Conservation (phyloP, 2,329 filamentous ascomycete genomes). For the Cordyceps tenuipes region DNA sequence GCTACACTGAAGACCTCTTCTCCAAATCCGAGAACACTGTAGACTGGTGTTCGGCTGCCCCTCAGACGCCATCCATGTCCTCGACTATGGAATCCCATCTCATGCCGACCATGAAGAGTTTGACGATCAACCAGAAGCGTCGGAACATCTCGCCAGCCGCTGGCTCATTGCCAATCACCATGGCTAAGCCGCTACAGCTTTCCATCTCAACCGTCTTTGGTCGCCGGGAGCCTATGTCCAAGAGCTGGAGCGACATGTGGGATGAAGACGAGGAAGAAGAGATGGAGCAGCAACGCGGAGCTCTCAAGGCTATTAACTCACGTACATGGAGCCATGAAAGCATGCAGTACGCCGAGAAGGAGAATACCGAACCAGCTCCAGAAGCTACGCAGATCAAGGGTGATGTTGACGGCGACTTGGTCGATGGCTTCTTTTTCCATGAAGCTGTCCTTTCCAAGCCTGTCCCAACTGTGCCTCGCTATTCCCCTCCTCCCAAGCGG, state of each 20-base stretch:
- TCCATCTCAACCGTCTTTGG: slow-evolving; percentile 76
- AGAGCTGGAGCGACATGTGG: slow-evolving; percentile 99
- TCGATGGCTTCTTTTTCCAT: slow-evolving; percentile 68
- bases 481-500: slow-evolving; percentile 61
- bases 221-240: slow-evolving; percentile 73
- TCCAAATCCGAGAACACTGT: slow-evolving; percentile 63
- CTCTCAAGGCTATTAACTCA: slow-evolving; percentile 59
- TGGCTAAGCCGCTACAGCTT: slow-evolving; percentile 64
- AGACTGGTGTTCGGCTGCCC: slow-evolving; percentile 72
- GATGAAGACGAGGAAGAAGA: slow-evolving; percentile 71
- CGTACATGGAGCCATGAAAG: slow-evolving; percentile 75
- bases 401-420: slow-evolving; percentile 55
- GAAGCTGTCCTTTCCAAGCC: slow-evolving; percentile 42
- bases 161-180: slow-evolving; percentile 68
- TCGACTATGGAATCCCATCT: slow-evolving; percentile 80
- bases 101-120: slow-evolving; percentile 71
- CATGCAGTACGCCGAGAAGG: slow-evolving; percentile 29
- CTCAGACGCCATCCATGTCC: slow-evolving; percentile 71
- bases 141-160: slow-evolving; percentile 49
- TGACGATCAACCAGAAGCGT: slow-evolving; percentile 42
- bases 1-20: slow-evolving; percentile 79
- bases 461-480: slow-evolving; percentile 36
- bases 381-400: slow-evolving; percentile 30
- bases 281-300: slow-evolving; percentile 42
- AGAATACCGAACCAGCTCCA: slow-evolving; percentile 15